phyloP scores from a whole-genome alignment of 192 early-diverging fungal species.

The Mortierella claussenii region DNA sequence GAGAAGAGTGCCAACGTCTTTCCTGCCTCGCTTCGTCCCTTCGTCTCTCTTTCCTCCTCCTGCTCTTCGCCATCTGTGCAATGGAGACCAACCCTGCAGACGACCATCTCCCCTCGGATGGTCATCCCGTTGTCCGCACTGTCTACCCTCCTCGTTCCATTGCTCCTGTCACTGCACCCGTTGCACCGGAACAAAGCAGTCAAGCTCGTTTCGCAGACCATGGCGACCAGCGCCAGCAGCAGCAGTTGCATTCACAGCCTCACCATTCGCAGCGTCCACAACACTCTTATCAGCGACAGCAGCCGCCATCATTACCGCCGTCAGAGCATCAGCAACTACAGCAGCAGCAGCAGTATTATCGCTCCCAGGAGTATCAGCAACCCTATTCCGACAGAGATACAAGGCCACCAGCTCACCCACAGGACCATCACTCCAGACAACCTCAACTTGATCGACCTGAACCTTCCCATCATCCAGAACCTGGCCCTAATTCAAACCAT shows the following conservation, averaged over 20 bases:
- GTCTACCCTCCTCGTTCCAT: background rate
- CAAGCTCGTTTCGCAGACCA: background rate
- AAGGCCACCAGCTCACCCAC: background rate
- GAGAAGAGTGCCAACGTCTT: no score
- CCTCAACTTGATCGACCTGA: background rate
- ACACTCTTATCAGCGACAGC: background rate
- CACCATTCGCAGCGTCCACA: no score
- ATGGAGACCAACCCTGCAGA: conserved; percentile 14
- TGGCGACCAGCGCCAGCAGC: background rate
- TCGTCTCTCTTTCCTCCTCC: background rate
- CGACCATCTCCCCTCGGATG: conserved; percentile 18
- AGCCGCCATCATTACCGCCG: no score
- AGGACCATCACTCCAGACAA: background rate
- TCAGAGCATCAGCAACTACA: conserved; percentile 5
- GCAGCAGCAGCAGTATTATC: background rate
- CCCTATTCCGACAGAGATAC: conserved; percentile 10
- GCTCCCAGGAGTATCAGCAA: conserved; percentile 4
- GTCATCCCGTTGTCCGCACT: background rate
- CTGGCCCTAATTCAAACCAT: background rate
- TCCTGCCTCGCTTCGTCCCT: background rate
- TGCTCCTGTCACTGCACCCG: background rate
- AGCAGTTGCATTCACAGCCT: no score
- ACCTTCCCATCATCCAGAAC: background rate
- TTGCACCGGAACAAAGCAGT: background rate
- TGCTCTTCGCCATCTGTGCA: background rate